These are phyloP conservation scores for Aspergillus coremiiformis DNA, from an alignment of 495 filamentous ascomycete species.

Conservation along the genomic window DNA sequence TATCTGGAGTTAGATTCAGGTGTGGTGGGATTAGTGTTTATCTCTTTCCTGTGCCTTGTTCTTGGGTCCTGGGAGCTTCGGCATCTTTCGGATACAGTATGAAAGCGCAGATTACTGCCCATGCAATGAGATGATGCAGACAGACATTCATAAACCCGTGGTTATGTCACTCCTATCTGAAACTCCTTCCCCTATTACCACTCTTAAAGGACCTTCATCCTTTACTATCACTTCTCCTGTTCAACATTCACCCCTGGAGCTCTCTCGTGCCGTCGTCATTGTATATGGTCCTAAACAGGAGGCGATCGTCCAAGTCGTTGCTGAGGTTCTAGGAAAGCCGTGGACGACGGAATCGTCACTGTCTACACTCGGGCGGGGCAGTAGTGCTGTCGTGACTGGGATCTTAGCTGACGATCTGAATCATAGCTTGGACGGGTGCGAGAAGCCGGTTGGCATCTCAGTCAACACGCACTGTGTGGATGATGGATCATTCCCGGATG, in stretches of 20 bases:
- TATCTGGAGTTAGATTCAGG: not conserved
- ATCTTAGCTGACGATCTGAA: slow-evolving; percentile 47
- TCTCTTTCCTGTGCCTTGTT: not conserved
- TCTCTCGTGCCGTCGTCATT: slow-evolving; percentile 43
- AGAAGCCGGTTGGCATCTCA: slow-evolving; percentile 46
- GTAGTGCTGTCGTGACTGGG: slow-evolving; percentile 51
- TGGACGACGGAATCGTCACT: slow-evolving; percentile 49
- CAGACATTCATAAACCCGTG: slow-evolving; percentile 31
- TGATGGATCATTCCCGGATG: slow-evolving; percentile 57
- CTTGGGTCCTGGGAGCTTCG: not conserved
- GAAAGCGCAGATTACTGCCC: slow-evolving; percentile 17
- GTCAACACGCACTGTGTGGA: slow-evolving; percentile 71
- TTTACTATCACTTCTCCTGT: slow-evolving; percentile 5
- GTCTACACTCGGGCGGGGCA: slow-evolving; percentile 39
- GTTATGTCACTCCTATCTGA: slow-evolving; percentile 31
- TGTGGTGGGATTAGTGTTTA: not conserved
- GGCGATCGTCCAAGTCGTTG: slow-evolving; percentile 57
- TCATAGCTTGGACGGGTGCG: slow-evolving; percentile 38
- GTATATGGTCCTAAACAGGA: slow-evolving; percentile 56
- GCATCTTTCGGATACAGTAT: slow-evolving; percentile 15
- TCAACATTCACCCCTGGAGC: slow-evolving; percentile 11
- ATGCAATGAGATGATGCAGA: slow-evolving; percentile 39
- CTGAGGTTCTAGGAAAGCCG: slow-evolving; percentile 61
- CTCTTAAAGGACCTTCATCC: slow-evolving; percentile 9
- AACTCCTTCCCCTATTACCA: slow-evolving; percentile 7